Evolutionary conservation across 164 flowering plant species (phyloP).

Genomic region (Magnolia kwangsiensis): DNA sequence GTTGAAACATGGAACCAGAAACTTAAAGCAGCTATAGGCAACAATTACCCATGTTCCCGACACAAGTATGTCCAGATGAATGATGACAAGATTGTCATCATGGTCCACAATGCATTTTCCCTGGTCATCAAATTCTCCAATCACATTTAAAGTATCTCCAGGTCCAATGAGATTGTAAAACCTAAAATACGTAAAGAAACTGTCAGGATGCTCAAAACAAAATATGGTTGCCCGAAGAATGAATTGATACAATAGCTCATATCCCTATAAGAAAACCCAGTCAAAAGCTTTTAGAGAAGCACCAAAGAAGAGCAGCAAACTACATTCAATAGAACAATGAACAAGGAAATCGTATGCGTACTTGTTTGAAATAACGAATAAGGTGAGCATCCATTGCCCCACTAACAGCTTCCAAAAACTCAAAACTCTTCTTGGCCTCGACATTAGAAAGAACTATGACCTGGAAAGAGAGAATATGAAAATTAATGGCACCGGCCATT

Average conservation of each 20-base stretch:
- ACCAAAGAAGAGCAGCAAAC: neutral
- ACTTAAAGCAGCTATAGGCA: too few relatives aligned
- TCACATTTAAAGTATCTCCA: too few relatives aligned
- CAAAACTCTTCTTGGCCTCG: conserved; percentile 94
- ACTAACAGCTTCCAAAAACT: conserved; percentile 95
- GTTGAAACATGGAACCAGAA: neutral
- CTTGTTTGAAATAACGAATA: conserved; percentile 86
- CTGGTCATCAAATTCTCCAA: too few relatives aligned
- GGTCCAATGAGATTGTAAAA: conserved; percentile 15
- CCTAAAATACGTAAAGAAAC: conserved; percentile 38
- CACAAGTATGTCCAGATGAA: conserved; percentile 50
- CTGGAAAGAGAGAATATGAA: conserved; percentile 26
- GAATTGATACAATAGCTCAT: conserved; percentile 81
- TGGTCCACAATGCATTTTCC: too few relatives aligned
- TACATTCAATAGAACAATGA: neutral
- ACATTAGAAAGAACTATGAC: conserved; percentile 83
- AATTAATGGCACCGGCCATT: neutral
- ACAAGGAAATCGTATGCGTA: conserved; percentile 8
- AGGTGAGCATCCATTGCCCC: conserved; percentile 98
- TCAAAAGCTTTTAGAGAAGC: conserved; percentile 10
- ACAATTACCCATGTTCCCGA: too few relatives aligned
- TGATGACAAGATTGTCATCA: too few relatives aligned
- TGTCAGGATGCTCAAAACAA: neutral
- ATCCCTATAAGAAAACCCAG: conserved; percentile 54
- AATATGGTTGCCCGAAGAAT: too few relatives aligned